Evolutionary conservation across 1,139 yeast genomes (phyloP).

Genomic region (Blastobotrys raffinosifermentans): DNA sequence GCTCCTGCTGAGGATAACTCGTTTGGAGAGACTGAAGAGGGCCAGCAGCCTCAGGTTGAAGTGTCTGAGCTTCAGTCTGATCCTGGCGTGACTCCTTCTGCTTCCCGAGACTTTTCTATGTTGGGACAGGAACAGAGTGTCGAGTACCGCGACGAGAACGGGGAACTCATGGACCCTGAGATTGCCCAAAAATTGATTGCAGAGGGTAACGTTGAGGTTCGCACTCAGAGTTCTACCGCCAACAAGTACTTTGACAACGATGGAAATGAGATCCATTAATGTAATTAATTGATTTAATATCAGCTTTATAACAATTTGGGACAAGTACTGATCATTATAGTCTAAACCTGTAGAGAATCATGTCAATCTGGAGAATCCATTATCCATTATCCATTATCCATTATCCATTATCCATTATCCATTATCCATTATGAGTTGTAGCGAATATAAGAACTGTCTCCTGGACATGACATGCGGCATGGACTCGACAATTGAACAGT

Average conservation of each 20-base stretch:
- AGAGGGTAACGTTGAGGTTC: constrained; percentile 21
- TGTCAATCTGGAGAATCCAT: too few species aligned
- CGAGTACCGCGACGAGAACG: constrained; percentile 31
- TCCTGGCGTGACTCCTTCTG: too few species aligned
- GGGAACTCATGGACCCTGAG: constrained; percentile 29
- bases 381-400: too few species aligned
- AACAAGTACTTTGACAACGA: constrained; percentile 10
- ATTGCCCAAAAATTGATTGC: constrained; percentile 23
- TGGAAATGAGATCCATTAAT: not conserved
- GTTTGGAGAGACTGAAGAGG: constrained; percentile 15
- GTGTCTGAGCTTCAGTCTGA: not conserved
- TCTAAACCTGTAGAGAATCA: too few species aligned
- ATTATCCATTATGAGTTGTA: too few species aligned
- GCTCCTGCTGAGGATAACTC: constrained; percentile 17
- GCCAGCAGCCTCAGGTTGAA: constrained; percentile 4
- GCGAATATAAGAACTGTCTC: too few species aligned
- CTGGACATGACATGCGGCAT: too few species aligned
- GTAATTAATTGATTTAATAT: constrained; percentile 2
- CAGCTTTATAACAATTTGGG: too few species aligned
- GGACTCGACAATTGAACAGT: constrained; percentile 11
- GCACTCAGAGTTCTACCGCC: constrained; percentile 15
- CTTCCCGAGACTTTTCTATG: too few species aligned
- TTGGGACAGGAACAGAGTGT: constrained; percentile 14
- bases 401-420: too few species aligned
- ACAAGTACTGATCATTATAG: too few species aligned